Base-by-base conservation (phyloP, 495 filamentous ascomycete species). In the Aspergillus diversus region DNA sequence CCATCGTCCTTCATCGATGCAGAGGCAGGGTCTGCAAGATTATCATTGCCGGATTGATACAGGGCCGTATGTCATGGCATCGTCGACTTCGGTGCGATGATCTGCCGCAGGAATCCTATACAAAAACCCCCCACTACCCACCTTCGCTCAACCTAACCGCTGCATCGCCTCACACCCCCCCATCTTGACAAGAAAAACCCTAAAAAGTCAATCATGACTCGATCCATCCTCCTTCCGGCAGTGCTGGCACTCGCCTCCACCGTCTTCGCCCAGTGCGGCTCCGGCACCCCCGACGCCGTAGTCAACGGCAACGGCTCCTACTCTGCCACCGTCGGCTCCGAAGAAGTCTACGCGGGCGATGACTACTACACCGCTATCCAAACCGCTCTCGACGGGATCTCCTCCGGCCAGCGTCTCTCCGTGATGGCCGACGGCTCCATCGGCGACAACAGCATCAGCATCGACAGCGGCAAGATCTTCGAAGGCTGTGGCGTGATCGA, bases 401-500 rank as follows among this genome's bases (percentile, higher is more conserved):
- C 16, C 37, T 50, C 51, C 2, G 63, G 63, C 47, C 57, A 65
- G 31, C 63, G 63, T 7, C 52, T 65, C 9, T 61, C 63, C 33
- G 58, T 65, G 13, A 57, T 57, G 12, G 63, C 58, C 11, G 61
- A 57, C 33, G 63, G 63, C 33, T 57, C 63, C 0, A 55, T 65
- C 52, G 58, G 63, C 13, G 51, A 42, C 0, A 35, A 21, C 46
- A 43, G 51, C 42, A 53, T 65, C 58, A 57, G 16, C 46, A 56
- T 65, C 54, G 27, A 33, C 21, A 61, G 58, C 46, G 63, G 58
- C 3, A 61, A 21, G 2, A 65, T 34, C 58, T 65, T 65, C 53
- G 63, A 65, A 37, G 63, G 63, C 2, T 65, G 63, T 57, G 63
- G 63, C 12, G 61, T 58, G 5, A 61, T 65, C 42, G 63, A 65